These are phyloP conservation scores for Kodamaea neixiangensis DNA, from an alignment of 805 yeast genomes.

Conservation along the genomic window DNA sequence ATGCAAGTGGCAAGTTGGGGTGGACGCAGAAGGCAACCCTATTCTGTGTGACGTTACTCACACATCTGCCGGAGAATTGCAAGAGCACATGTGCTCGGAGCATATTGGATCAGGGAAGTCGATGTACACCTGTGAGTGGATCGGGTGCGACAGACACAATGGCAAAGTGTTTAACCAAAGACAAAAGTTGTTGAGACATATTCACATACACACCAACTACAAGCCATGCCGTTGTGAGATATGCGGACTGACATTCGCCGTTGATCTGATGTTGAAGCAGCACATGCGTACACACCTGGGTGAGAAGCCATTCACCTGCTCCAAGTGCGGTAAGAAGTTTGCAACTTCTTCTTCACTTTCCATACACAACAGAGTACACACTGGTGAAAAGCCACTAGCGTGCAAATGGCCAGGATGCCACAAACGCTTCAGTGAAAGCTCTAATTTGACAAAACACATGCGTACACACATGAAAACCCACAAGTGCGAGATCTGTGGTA, in stretches of 20 bases:
- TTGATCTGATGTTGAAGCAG: conserved; percentile 73
- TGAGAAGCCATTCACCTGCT: conserved; percentile 81
- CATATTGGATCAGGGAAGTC: conserved; percentile 80
- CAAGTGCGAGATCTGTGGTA: conserved; percentile 54
- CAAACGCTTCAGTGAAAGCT: conserved; percentile 83
- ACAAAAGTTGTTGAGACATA: conserved; percentile 82
- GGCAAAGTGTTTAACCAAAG: conserved; percentile 71
- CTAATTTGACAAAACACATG: conserved; percentile 87
- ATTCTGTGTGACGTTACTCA: conserved; percentile 55
- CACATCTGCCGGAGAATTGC: conserved; percentile 57
- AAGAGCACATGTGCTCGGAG: conserved; percentile 62
- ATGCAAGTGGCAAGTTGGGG: conserved; percentile 47
- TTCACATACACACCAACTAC: conserved; percentile 84
- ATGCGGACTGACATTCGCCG: conserved; percentile 75
- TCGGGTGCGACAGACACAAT: conserved; percentile 63
- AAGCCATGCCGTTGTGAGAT: conserved; percentile 73
- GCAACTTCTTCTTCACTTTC: conserved; percentile 81
- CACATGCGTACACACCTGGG: conserved; percentile 87
- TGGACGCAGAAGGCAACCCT: conserved; percentile 28
- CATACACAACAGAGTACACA: conserved; percentile 82
- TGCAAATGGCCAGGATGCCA: conserved; percentile 83
- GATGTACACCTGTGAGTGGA: conserved; percentile 74
- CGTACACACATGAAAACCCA: conserved; percentile 64
- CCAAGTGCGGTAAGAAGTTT: conserved; percentile 71
- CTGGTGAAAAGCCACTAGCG: conserved; percentile 83